phyloP scores from a whole-genome alignment of 2,329 filamentous ascomycete genomes.

The Stachybotrys elegans region DNA sequence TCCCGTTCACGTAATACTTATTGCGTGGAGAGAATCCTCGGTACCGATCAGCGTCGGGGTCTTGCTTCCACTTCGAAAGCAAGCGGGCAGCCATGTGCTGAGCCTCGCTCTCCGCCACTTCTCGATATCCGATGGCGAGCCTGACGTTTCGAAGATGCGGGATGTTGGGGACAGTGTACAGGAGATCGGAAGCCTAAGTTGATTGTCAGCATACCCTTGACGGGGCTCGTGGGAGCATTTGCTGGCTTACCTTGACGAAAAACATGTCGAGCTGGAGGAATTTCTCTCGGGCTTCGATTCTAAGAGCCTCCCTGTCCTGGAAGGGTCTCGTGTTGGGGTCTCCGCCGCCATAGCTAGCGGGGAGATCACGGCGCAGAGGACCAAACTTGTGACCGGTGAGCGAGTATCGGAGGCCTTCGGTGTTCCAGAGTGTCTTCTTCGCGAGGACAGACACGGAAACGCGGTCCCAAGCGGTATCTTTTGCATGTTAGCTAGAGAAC shows the following conservation, averaged over 20 bases:
- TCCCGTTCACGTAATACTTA: slow-evolving; percentile 55
- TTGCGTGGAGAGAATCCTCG: slow-evolving; percentile 50
- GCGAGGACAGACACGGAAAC: slow-evolving; percentile 47
- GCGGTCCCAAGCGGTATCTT: slow-evolving; percentile 56
- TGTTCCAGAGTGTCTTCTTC: slow-evolving; percentile 55
- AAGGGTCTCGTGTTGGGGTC: slow-evolving; percentile 40
- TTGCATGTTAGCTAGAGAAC: slow-evolving; percentile 6
- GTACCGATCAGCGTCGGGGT: slow-evolving; percentile 48
- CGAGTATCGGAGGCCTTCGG: slow-evolving; percentile 52
- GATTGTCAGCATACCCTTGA: too few relatives aligned
- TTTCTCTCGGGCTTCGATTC: slow-evolving; percentile 43
- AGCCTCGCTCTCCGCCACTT: slow-evolving; percentile 48
- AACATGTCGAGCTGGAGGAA: slow-evolving; percentile 59
- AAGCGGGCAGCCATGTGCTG: slow-evolving; percentile 35
- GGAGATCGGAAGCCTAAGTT: slow-evolving; percentile 53
- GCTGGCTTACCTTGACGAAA: slow-evolving; percentile 54
- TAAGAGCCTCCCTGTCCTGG: slow-evolving; percentile 39
- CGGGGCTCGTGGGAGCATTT: too few relatives aligned
- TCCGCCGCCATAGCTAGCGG: slow-evolving; percentile 43
- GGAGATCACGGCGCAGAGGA: slow-evolving; percentile 48
- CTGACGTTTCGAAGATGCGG: slow-evolving; percentile 53
- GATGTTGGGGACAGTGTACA: slow-evolving; percentile 52
- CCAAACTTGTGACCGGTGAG: slow-evolving; percentile 45
- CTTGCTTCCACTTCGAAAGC: slow-evolving; percentile 53
- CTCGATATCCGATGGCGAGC: slow-evolving; percentile 54